These are phyloP conservation scores for Ophiosphaerella herpotricha DNA, from an alignment of 2,329 filamentous ascomycete genomes.

Conservation along the genomic window DNA sequence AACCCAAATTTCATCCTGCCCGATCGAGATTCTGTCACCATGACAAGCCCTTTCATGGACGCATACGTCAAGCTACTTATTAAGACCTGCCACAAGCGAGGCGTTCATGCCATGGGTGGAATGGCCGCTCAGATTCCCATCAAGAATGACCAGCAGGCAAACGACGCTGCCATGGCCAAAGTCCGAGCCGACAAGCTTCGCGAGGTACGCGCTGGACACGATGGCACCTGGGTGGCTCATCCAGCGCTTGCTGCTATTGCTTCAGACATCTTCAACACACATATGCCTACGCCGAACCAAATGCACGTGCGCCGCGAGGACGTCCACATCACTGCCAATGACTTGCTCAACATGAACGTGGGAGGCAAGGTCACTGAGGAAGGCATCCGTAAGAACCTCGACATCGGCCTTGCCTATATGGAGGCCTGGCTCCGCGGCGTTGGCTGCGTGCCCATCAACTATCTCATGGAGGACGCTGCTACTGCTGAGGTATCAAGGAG, in stretches of 20 bases:
- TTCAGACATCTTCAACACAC: slow-evolving; percentile 90
- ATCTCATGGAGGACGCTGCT: slow-evolving; percentile 96
- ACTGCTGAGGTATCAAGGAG: slow-evolving; percentile 94
- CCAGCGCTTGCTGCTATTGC: slow-evolving; percentile 88
- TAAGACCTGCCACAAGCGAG: slow-evolving; percentile 95
- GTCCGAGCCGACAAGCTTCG: slow-evolving; percentile 95
- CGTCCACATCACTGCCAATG: slow-evolving; percentile 81
- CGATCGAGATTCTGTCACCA: slow-evolving; percentile 87
- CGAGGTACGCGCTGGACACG: slow-evolving; percentile 92
- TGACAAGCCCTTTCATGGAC: slow-evolving; percentile 99
- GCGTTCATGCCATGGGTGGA: slow-evolving; percentile 98
- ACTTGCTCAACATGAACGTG: slow-evolving; percentile 97
- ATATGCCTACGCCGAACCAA: slow-evolving; percentile 99
- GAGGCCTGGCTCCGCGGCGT: slow-evolving; percentile 96
- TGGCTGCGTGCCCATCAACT: slow-evolving; percentile 97
- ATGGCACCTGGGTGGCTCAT: slow-evolving; percentile 97
- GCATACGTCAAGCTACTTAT: slow-evolving; percentile 96
- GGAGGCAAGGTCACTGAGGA: slow-evolving; percentile 90
- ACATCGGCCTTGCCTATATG: slow-evolving; percentile 97
- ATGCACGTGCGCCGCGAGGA: slow-evolving; percentile 90
- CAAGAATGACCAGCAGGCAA: slow-evolving; percentile 89
- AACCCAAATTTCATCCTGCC: slow-evolving; percentile 92
- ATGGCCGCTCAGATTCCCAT: slow-evolving; percentile 99
- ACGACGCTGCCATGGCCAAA: slow-evolving; percentile 91
- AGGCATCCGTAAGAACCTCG: slow-evolving; percentile 96